Base-by-base conservation (phyloP, 495 filamentous ascomycete genomes). In the Penicillium flavigenum region DNA sequence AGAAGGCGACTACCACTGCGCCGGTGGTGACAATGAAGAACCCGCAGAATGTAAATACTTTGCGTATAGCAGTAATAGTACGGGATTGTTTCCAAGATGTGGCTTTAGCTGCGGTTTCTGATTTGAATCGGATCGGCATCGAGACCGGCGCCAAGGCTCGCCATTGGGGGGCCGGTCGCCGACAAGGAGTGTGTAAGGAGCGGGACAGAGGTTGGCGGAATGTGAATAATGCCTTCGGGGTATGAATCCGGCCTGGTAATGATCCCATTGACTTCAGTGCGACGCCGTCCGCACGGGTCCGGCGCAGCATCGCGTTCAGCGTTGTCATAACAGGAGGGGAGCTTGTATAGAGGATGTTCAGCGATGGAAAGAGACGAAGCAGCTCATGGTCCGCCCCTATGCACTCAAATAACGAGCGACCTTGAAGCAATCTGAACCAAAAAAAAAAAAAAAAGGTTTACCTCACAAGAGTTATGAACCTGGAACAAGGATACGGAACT, bases 1-100 rank as follows among this genome's bases (percentile, higher is more conserved):
- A 98, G 79, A 99, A 96, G 12, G 80, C 89, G 27, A 90, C 66
- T 3, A 98, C 80, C 3, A 82, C 59, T 11, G 71, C 74, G 36
- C 82, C 77, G 47, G 74, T 68, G 41, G 80, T 72, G 29, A 86
- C 50, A 29, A 84, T 76, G 56, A 88, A 79, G 54, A 86, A 76
- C 17, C 88, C 88, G 19, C 79, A 75, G 61, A 77, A 83, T 24
- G 80, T 74, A 54, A 86, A 81, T 1, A 71, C 66, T 56, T 80
- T 79, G 53, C 80, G 77, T 11, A 77, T 17, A 59, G 56, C 57
- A 26, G 51, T 63, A 6, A 59, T 19, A 31, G 61, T n/a, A 4
- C 55, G 50, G 12, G 67, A 69, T 34, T 47, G 61, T 12, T 17
- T 50, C 19, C 39, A 36, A 10, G 47, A n/a, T 39, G 58, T 51